Base-by-base conservation (phyloP, 2,329 filamentous ascomycete species). In the Pyrenochaeta sp. region DNA sequence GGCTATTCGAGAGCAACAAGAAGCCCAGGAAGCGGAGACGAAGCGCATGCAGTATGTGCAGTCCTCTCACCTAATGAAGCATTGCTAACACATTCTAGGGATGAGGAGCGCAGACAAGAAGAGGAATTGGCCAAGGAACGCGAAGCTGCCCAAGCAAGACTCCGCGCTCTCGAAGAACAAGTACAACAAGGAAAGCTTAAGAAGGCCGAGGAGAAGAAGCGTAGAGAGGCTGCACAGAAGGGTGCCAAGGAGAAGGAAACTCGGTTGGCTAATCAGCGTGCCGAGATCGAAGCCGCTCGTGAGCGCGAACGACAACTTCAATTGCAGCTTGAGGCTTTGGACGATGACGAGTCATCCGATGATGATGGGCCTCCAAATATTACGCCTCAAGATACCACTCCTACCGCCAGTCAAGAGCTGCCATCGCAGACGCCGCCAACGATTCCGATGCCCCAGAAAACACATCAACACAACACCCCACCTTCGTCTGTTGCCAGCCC, bases 201-300 rank as follows among this genome's bases (percentile, higher is more conserved):
- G 79, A 97, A 96, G 73, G 89, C 95, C 58, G 94, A 99, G 71
- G 94, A 96, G 75, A 96, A 96, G 78, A 89, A 87, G 52, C 87
- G 83, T 60, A 94, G 91, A 77, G 92, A 96, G 75, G 93, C 90
- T 15, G 91, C 91, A 7, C 80, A 89, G 63, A 88, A 88, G 35
- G 90, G 94, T 58, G 84, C 91, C 6, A 93, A 90, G 71, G 90
- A 96, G 61, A 92, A 95, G 68, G 93, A 97, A 69, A 79, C 85
- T 39, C 87, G 88, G 68, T 78, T 96, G 53, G 89, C 89, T 17
- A 87, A 89, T 23, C 89, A 94, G 61, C 86, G 90, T 58, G 92
- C 90, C 1, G 93, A 99, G 72, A 88, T 97, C 44, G 94, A 97
- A 72, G 90, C 89, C 21, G 91, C 93, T 6, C 88, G 87, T 63